Conservation (phyloP, 371 early-diverging fungal genomes). For the Syncephalastrum racemosum region DNA sequence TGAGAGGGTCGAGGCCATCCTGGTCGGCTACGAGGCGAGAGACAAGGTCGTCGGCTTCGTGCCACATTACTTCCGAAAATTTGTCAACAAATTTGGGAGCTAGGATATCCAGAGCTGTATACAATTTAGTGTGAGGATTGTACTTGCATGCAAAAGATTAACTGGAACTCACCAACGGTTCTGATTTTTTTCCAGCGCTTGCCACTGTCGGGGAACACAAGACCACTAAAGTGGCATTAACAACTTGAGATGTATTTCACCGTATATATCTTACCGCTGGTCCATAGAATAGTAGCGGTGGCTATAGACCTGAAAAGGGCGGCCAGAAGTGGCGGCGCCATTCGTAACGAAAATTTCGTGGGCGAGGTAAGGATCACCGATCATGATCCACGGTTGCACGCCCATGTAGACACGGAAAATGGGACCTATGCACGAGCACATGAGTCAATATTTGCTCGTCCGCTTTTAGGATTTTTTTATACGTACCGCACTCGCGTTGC, state of each 20-base stretch:
- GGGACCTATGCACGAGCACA: constrained; percentile 1
- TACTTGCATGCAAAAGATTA: background rate
- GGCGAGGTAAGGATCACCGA: constrained; percentile 16
- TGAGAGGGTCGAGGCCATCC: constrained; percentile 5
- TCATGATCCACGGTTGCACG: constrained; percentile 18
- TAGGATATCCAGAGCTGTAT: constrained; percentile 11
- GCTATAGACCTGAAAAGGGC: constrained; percentile 8
- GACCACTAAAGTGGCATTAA: constrained; percentile 7
- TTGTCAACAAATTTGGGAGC: constrained; percentile 13
- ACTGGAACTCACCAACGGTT: constrained; percentile 9
- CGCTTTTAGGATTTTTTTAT: background rate
- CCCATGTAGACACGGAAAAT: constrained; percentile 17
- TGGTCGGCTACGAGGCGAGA: background rate
- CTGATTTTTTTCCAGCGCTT: constrained; percentile 17
- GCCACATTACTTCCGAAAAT: constrained; percentile 4
- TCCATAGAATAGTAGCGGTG: constrained; percentile 9
- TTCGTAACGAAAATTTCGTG: constrained; percentile 13
- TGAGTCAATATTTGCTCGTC: background rate
- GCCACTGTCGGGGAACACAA: constrained; percentile 15
- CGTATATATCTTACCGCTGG: constrained; percentile 6
- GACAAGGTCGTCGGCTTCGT: constrained; percentile 15
- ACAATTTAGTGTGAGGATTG: background rate
- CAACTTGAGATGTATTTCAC: background rate
- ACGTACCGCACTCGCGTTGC: constrained; percentile 4
- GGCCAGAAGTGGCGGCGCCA: constrained; percentile 9